Evolutionary conservation across 306 rosid species (phyloP).

Genomic region (Ormosia semicastrata): DNA sequence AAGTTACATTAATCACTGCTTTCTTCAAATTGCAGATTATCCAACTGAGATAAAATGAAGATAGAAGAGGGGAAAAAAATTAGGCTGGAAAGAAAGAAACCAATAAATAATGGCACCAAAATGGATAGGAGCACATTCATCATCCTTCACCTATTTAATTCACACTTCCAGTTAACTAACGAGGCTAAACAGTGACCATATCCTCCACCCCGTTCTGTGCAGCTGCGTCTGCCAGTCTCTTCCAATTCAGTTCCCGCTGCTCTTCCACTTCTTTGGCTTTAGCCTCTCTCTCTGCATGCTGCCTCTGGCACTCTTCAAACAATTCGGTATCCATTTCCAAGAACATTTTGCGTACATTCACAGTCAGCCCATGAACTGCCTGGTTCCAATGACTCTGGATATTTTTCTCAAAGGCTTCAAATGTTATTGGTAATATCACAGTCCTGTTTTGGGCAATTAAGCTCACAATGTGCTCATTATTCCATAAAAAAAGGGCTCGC

Average conservation of each 20-base stretch:
- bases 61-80: conserved; percentile 32
- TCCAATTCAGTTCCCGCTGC: conserved; percentile 73
- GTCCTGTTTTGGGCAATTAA: conserved; percentile 89
- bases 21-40: conserved; percentile 46
- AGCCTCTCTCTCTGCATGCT: conserved; percentile 59
- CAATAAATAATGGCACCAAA: conserved; percentile 57
- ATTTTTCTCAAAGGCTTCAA: conserved; percentile 80
- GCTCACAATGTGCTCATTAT: conserved; percentile 89
- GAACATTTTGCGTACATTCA: conserved; percentile 89
- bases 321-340: conserved; percentile 88
- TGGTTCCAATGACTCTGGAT: conserved; percentile 87
- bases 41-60: conserved; percentile 40
- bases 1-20: conserved; percentile 63
- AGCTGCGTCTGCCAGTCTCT: conserved; percentile 81
- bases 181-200: conserved; percentile 50
- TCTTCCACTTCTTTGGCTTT: conserved; percentile 63
- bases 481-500: conserved; percentile 92
- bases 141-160: conserved; percentile 36
- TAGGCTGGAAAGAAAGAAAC: conserved; percentile 27
- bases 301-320: conserved; percentile 86
- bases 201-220: conserved; percentile 52
- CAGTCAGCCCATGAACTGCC: conserved; percentile 85
- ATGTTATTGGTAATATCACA: conserved; percentile 71
- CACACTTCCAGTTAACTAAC: conserved; percentile 25
- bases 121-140: conserved; percentile 43